Evolutionary conservation across 1,139 yeast genomes (phyloP).

Genomic region (Geotrichum macrosporum): DNA sequence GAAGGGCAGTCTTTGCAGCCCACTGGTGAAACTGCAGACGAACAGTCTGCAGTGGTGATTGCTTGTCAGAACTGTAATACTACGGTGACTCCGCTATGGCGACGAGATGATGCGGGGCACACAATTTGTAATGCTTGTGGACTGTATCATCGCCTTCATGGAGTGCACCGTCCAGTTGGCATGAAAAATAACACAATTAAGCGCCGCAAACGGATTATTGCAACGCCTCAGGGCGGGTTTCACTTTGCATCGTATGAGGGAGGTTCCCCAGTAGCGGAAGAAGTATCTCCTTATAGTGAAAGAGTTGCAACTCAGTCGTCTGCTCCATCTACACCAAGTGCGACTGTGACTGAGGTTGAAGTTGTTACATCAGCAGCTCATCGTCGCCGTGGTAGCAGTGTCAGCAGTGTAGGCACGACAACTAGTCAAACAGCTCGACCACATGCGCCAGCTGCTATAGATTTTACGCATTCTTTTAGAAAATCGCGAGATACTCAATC

Average conservation of each 20-base stretch:
- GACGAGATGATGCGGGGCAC: conserved; percentile 74
- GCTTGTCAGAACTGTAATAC: conserved; percentile 81
- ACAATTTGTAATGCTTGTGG: conserved; percentile 91
- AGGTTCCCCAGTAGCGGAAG: no score
- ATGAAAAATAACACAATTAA: conserved; percentile 71
- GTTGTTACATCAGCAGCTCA: no score
- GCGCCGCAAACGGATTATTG: conserved; percentile 54
- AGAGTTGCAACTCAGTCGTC: conserved; percentile 13
- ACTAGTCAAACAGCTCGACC: not conserved
- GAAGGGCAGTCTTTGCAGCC: not conserved
- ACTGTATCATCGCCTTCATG: conserved; percentile 70
- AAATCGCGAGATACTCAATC: not conserved
- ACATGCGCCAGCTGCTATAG: conserved; percentile 29
- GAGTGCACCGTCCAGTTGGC: conserved; percentile 70
- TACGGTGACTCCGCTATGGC: conserved; percentile 86
- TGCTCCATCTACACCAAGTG: conserved; percentile 7
- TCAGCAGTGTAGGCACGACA: not conserved
- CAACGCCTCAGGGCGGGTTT: conserved; percentile 13
- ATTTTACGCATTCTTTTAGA: conserved; percentile 35
- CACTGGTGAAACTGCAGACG: not conserved
- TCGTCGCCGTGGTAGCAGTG: conserved; percentile 3
- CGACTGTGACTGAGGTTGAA: conserved; percentile 8
- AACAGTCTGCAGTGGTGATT: conserved; percentile 46
- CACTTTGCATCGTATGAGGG: conserved; percentile 14
- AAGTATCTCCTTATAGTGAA: no score